Evolutionary conservation across 495 filamentous ascomycete genomes (phyloP).

Genomic region (Neurospora africana): DNA sequence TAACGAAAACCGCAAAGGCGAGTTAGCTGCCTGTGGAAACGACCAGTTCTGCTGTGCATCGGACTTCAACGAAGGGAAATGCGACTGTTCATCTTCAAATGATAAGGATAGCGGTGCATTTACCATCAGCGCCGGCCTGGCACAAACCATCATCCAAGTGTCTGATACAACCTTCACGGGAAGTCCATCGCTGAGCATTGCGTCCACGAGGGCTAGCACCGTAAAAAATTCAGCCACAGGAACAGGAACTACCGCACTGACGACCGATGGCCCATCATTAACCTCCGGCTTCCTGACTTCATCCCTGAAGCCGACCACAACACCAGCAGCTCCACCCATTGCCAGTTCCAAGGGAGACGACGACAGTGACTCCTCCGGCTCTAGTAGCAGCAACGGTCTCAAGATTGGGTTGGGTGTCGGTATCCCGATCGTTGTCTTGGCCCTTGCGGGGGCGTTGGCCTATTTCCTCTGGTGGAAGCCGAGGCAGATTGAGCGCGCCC

Average conservation of each 20-base stretch:
- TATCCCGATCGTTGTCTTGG: background rate
- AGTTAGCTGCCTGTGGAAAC: constrained; percentile 18
- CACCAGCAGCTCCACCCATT: background rate
- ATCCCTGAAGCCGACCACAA: background rate
- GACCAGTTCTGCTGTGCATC: constrained; percentile 19
- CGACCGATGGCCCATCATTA: background rate
- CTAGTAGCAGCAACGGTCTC: background rate
- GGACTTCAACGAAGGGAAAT: constrained; percentile 17
- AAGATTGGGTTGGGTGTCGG: constrained; percentile 7
- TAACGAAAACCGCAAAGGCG: constrained; percentile 8
- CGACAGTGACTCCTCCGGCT: background rate
- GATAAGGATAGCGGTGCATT: constrained; percentile 11
- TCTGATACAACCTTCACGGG: constrained; percentile 9
- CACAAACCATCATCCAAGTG: constrained; percentile 23
- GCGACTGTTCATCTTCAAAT: constrained; percentile 13
- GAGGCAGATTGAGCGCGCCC: background rate
- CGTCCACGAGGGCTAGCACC: background rate
- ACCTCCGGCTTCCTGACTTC: background rate
- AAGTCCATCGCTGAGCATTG: constrained; percentile 3
- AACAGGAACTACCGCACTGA: background rate
- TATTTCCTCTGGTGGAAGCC: constrained; percentile 1
- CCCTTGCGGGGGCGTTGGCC: background rate
- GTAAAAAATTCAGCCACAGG: background rate
- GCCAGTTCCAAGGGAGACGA: background rate
- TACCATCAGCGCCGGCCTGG: constrained; percentile 8